phyloP scores from a whole-genome alignment of 331 rosid species.

The Quercus phellos region DNA sequence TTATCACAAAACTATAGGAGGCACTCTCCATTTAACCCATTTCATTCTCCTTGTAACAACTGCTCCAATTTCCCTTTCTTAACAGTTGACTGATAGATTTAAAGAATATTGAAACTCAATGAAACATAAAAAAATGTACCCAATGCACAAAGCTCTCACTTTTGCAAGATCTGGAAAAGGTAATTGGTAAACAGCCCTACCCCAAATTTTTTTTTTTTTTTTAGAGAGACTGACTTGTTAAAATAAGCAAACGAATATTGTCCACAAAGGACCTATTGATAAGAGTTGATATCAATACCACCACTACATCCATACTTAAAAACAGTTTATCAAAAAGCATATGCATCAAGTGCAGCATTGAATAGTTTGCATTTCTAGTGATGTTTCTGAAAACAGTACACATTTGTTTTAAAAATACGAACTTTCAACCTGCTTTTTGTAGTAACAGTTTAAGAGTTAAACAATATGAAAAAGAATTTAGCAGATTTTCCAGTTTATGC shows the following conservation, averaged over 20 bases:
- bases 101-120: neutral
- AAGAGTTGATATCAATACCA: neutral
- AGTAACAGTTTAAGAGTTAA: no score
- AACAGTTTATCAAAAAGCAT: neutral
- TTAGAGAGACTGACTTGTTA: neutral
- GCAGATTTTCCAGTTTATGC: no score
- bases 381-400: no score
- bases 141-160: no score
- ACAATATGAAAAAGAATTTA: no score
- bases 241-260: neutral
- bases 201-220: no score
- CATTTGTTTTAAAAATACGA: no score
- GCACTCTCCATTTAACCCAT: neutral
- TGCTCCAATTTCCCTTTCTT: neutral
- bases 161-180: no score
- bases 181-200: no score
- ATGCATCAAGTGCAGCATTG: neutral
- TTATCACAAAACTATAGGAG: neutral
- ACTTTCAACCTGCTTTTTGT: no score
- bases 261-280: neutral
- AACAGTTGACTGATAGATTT: neutral
- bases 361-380: no score
- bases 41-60: neutral
- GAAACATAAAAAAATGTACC: no score
- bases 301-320: neutral